A percentile compares a stretch with the other conserved stretches of the same genome.
Conservation (phyloP, 306 rosid genomes). For the Quercus dentata region DNA sequence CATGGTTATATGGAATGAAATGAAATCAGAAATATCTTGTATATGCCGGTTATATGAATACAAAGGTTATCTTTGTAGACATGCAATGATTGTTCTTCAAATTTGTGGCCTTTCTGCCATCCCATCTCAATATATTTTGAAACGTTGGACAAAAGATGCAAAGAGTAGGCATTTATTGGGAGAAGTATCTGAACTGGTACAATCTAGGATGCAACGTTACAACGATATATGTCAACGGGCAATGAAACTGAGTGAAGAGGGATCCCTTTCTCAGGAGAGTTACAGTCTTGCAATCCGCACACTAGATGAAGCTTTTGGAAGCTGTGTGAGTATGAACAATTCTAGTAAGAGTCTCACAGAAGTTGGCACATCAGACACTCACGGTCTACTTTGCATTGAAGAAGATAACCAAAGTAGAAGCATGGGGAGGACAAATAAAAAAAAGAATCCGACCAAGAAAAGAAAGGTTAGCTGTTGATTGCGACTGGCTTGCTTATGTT, state of each 20-base stretch:
- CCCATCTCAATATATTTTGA: conserved; percentile 82
- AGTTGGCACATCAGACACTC: conserved; percentile 68
- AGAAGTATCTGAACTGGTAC: conserved; percentile 59
- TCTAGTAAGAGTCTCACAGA: conserved; percentile 65
- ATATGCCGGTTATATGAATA: conserved; percentile 81
- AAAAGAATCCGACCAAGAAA: conserved; percentile 87
- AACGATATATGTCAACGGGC: conserved; percentile 78
- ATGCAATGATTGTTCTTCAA: conserved; percentile 93
- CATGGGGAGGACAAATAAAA: conserved; percentile 70
- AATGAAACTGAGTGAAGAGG: conserved; percentile 77
- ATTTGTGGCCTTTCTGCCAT: conserved; percentile 70
- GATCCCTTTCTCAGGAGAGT: conserved; percentile 86
- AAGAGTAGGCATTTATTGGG: conserved; percentile 58
- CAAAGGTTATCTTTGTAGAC: conserved; percentile 96
- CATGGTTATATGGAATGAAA: conserved; percentile 62
- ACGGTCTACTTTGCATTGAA: conserved; percentile 63
- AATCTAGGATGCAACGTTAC: conserved; percentile 69
- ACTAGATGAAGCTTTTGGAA: conserved; percentile 65
- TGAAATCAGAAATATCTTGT: conserved; percentile 73
- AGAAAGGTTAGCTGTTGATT: conserved; percentile 63
- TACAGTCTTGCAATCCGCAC: conserved; percentile 70
- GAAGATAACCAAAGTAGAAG: conserved; percentile 80
- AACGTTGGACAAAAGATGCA: conserved; percentile 90
- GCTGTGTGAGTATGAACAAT: conserved; percentile 58
- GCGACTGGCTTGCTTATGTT: conserved; percentile 5